Percentiles rank a stretch among this genome's conserved stretches.
phyloP scores from a whole-genome alignment of 108 stramenopile genomes.

The Aurantiochytrium sp. region DNA sequence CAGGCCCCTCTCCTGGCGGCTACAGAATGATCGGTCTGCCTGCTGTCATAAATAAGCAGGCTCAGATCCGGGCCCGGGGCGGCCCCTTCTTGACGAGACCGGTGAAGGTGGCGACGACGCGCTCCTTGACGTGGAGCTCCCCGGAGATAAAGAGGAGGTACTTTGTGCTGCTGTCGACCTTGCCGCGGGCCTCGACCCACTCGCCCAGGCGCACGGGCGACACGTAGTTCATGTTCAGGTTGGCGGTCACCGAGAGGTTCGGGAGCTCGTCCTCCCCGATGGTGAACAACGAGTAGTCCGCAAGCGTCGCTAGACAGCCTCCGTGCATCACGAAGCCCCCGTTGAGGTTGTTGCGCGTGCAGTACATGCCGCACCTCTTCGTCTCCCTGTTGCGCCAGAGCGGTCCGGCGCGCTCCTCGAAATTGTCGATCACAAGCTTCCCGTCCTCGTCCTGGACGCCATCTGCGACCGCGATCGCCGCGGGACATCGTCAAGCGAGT shows the following conservation, averaged over 20 bases:
- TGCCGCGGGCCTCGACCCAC: constrained; percentile 20
- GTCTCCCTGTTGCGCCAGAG: neutral
- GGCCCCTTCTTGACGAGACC: neutral
- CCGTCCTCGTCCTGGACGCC: neutral
- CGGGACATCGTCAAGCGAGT: too few species aligned
- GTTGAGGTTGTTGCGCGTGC: neutral
- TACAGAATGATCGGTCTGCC: neutral
- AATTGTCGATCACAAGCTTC: neutral
- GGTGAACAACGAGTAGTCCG: neutral
- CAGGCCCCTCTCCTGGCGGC: too few species aligned
- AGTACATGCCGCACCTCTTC: neutral
- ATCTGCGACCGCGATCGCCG: neutral
- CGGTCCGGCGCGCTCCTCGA: neutral
- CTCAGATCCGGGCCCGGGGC: neutral
- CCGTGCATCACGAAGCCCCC: neutral
- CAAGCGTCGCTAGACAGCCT: neutral
- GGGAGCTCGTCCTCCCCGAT: neutral
- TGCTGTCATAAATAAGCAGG: too few species aligned
- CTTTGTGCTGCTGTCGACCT: neutral
- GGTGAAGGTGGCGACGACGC: neutral
- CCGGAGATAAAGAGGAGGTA: neutral
- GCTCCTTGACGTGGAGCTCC: neutral
- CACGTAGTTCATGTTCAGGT: constrained; percentile 25
- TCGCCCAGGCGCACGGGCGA: neutral
- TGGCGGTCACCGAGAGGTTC: neutral